Evolutionary conservation across 2,329 filamentous ascomycete species (phyloP).

Genomic region (Emmonsiellopsis sp.): DNA sequence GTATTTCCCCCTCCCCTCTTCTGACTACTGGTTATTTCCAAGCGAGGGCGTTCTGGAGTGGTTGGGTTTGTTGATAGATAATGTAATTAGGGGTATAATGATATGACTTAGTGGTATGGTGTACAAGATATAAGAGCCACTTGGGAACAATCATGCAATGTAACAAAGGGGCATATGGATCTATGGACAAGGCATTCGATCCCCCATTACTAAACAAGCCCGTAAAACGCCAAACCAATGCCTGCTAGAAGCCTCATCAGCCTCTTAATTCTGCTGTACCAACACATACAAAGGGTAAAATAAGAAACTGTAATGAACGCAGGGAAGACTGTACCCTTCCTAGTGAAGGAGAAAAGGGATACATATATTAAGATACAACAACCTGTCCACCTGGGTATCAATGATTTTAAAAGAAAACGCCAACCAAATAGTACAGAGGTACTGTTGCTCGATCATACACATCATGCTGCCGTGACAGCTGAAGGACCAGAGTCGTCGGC

Average conservation of each 20-base stretch:
- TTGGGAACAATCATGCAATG: too few species aligned
- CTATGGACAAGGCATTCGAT: too few species aligned
- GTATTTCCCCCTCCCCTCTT: not conserved
- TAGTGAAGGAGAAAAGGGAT: not conserved
- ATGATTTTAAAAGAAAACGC: not conserved
- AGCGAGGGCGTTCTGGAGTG: constrained; percentile 3
- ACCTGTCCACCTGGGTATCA: constrained; percentile 4
- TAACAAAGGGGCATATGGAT: too few species aligned
- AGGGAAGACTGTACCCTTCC: not conserved
- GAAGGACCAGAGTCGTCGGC: not conserved
- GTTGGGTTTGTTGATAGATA: not conserved
- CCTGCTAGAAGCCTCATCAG: too few species aligned
- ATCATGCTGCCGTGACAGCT: constrained; percentile 5
- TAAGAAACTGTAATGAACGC: too few species aligned
- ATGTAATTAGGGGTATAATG: not conserved
- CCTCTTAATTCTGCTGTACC: too few species aligned
- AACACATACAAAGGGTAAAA: too few species aligned
- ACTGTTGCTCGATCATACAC: constrained; percentile 7
- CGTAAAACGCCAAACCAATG: too few species aligned
- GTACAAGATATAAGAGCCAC: too few species aligned
- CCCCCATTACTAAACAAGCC: too few species aligned
- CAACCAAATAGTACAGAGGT: not conserved
- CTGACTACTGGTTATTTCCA: not conserved
- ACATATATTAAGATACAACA: not conserved
- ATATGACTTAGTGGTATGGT: not conserved